Percentiles rank a stretch among this genome's conserved stretches.
Evolutionary conservation across 352 stramenopile genomes (phyloP).

Genomic region (Pythium rishiriense): DNA sequence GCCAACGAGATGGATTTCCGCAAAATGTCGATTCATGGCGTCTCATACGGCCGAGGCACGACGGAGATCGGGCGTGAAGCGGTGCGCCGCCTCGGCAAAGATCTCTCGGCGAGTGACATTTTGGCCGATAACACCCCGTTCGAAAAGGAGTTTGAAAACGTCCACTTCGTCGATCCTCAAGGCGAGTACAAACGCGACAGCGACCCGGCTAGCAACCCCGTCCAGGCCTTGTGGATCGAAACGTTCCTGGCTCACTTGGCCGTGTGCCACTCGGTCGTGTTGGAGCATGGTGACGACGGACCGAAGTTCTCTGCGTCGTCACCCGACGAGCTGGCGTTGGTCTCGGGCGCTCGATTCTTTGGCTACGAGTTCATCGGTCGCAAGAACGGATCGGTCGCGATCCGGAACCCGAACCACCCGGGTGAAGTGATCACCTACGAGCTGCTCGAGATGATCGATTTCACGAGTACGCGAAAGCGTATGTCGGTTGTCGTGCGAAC

Average conservation of each 20-base stretch:
- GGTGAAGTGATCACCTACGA: constrained; percentile 62
- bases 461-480: constrained; percentile 97
- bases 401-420: constrained; percentile 36
- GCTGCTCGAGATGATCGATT: constrained; percentile 97
- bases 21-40: constrained; percentile 84
- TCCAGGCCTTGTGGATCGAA: constrained; percentile 74
- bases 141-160: constrained; percentile 63
- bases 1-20: constrained; percentile 90
- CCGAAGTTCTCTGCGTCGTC: constrained; percentile 80
- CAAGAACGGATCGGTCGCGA: constrained; percentile 62
- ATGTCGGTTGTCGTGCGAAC: constrained; percentile 97
- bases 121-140: constrained; percentile 64
- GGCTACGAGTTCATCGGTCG: constrained; percentile 73
- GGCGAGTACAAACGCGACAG: constrained; percentile 60
- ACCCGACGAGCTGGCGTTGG: constrained; percentile 78
- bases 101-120: constrained; percentile 74
- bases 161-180: constrained; percentile 80
- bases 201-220: constrained; percentile 39
- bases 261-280: constrained; percentile 84
- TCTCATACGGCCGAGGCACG: constrained; percentile 79
- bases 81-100: constrained; percentile 63
- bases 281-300: constrained; percentile 55
- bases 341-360: constrained; percentile 80
- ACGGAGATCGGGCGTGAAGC: constrained; percentile 85
- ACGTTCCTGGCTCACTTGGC: constrained; percentile 81